A percentile compares a stretch with the other conserved stretches of the same genome.
phyloP scores from a whole-genome alignment of 2,329 filamentous ascomycete species.

The Hortaea werneckii region DNA sequence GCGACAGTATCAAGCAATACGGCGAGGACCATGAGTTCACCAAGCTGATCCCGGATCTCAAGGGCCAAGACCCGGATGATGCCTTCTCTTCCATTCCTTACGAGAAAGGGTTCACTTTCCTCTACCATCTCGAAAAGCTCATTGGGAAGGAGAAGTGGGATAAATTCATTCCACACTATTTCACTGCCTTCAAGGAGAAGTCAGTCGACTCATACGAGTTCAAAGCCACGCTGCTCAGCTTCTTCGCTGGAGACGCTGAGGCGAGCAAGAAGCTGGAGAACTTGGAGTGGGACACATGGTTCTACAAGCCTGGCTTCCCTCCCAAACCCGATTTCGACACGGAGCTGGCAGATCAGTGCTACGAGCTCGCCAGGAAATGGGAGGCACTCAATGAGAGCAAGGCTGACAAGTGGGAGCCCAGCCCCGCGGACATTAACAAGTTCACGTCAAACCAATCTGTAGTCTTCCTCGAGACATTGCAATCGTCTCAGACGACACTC shows the following conservation, averaged over 20 bases:
- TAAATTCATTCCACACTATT: conserved; percentile 93
- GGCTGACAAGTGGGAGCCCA: conserved; percentile 46
- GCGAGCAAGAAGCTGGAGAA: conserved; percentile 53
- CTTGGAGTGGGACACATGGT: conserved; percentile 84
- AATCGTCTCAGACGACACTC: conserved; percentile 56
- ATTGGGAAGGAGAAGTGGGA: conserved; percentile 82
- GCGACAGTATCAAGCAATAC: conserved; percentile 68
- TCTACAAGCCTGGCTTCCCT: conserved; percentile 80
- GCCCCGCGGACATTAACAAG: conserved; percentile 54
- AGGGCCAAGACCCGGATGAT: conserved; percentile 88
- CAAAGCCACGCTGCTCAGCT: conserved; percentile 74
- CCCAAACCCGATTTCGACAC: conserved; percentile 89
- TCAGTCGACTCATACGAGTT: conserved; percentile 93
- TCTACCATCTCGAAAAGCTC: conserved; percentile 81
- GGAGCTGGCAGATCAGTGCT: conserved; percentile 73
- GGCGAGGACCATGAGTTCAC: conserved; percentile 86
- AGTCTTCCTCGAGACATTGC: conserved; percentile 76
- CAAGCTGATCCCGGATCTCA: conserved; percentile 76
- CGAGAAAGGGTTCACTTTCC: conserved; percentile 91
- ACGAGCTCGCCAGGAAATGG: conserved; percentile 75
- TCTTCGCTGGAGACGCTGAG: conserved; percentile 62
- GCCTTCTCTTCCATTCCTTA: conserved; percentile 89
- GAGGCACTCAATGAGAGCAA: conserved; percentile 38
- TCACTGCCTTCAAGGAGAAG: conserved; percentile 71
- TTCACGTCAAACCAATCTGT: conserved; percentile 83